Conservation (phyloP, 768 basidiomycete genomes). For the Cubamyces sp. region DNA sequence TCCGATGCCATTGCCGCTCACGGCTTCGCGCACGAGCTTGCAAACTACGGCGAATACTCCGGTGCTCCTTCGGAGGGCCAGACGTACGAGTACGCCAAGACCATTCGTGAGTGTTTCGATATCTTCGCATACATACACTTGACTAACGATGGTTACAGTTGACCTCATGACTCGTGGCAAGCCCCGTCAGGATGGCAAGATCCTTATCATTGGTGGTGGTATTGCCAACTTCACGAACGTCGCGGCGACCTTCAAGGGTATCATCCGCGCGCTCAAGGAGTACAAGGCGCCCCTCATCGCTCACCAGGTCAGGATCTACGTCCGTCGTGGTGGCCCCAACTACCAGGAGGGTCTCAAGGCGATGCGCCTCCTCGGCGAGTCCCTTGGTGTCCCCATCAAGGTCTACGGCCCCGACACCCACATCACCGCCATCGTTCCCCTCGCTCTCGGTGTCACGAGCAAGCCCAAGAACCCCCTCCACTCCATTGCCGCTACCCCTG, state of each 20-base stretch:
- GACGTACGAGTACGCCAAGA: slow-evolving; percentile 99
- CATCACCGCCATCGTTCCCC: slow-evolving; percentile 97
- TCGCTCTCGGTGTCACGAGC: slow-evolving; percentile 87
- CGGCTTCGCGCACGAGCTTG: slow-evolving; percentile 95
- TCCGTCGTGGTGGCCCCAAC: slow-evolving; percentile 98
- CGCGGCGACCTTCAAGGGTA: slow-evolving; percentile 99
- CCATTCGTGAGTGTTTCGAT: slow-evolving; percentile 67
- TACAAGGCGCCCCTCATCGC: slow-evolving; percentile 83
- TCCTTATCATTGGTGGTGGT: slow-evolving; percentile 99
- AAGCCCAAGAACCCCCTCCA: slow-evolving; percentile 43
- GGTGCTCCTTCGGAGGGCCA: slow-evolving; percentile 98
- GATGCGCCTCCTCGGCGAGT: slow-evolving; percentile 96
- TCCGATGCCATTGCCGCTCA: slow-evolving; percentile 86
- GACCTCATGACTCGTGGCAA: slow-evolving; percentile 93
- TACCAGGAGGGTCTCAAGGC: slow-evolving; percentile 99
- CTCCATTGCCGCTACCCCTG: slow-evolving; percentile 52
- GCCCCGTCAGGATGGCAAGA: slow-evolving; percentile 86
- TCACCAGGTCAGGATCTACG: slow-evolving; percentile 92
- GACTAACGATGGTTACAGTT: slow-evolving; percentile 47
- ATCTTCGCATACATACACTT: slow-evolving; percentile 3
- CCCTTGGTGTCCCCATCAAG: slow-evolving; percentile 94
- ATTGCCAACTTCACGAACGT: slow-evolving; percentile 99
- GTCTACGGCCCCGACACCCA: slow-evolving; percentile 98
- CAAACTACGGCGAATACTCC: slow-evolving; percentile 99
- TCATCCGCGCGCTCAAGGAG: slow-evolving; percentile 95